Evolutionary conservation across 2,329 filamentous ascomycete species (phyloP).

Genomic region (Colletotrichum filicis): DNA sequence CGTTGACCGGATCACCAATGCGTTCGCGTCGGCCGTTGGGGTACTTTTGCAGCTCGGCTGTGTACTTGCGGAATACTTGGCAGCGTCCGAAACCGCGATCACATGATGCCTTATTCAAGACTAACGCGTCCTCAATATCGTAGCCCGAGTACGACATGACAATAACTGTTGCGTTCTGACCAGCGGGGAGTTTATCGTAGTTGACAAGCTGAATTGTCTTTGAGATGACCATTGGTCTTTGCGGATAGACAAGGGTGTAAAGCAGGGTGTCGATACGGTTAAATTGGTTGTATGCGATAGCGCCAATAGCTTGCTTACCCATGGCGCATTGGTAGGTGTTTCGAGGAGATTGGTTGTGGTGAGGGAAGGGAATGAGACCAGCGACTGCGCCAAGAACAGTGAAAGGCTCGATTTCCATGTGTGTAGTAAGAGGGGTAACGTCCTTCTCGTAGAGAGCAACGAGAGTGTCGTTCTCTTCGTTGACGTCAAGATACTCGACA

Average conservation of each 20-base stretch:
- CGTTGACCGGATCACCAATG: conserved; percentile 66
- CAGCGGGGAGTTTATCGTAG: conserved; percentile 96
- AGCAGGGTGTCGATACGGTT: conserved; percentile 95
- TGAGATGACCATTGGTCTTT: conserved; percentile 96
- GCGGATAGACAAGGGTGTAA: conserved; percentile 97
- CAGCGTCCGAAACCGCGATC: conserved; percentile 96
- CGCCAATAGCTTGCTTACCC: conserved; percentile 99
- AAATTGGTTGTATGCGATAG: conserved; percentile 98
- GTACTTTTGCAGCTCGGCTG: conserved; percentile 87
- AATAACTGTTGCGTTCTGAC: conserved; percentile 96
- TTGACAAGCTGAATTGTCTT: conserved; percentile 96
- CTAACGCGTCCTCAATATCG: conserved; percentile 98
- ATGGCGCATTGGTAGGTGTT: conserved; percentile 99
- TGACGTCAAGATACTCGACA: conserved; percentile 96
- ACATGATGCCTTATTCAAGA: conserved; percentile 94
- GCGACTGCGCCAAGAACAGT: conserved; percentile 96
- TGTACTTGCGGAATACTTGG: conserved; percentile 97
- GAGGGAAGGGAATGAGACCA: conserved; percentile 95
- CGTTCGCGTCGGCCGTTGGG: conserved; percentile 80
- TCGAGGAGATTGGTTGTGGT: conserved; percentile 98
- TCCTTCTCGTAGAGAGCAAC: conserved; percentile 91
- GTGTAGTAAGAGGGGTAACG: conserved; percentile 85
- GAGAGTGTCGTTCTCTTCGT: conserved; percentile 96
- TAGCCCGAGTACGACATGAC: conserved; percentile 99
- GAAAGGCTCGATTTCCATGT: conserved; percentile 98